Evolutionary conservation across 2,329 filamentous ascomycete species (phyloP).

Genomic region (Chaetomium sp.): DNA sequence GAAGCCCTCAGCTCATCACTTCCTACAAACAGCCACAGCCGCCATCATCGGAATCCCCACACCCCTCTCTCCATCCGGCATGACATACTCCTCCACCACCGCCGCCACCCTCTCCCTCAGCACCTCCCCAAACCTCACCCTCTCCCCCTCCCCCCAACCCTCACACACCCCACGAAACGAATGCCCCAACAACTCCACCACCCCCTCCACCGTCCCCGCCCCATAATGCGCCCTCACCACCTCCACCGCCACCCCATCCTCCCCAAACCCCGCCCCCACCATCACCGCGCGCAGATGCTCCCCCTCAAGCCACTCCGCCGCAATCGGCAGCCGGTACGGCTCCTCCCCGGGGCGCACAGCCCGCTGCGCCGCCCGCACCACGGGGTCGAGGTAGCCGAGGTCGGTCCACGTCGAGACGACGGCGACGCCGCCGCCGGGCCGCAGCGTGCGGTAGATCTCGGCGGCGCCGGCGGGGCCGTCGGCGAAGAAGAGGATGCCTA

Average conservation of each 20-base stretch:
- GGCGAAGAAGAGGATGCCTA: background rate
- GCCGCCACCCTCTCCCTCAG: background rate
- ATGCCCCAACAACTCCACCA: background rate
- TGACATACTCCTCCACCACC: background rate
- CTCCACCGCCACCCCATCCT: background rate
- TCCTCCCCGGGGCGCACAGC: background rate
- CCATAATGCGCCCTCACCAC: background rate
- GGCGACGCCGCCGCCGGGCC: background rate
- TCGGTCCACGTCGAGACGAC: background rate
- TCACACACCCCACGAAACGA: background rate
- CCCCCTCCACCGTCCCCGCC: background rate
- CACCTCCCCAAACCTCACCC: background rate
- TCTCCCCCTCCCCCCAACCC: background rate
- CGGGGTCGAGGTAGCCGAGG: background rate
- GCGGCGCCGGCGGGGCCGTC: background rate
- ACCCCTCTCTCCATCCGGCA: background rate
- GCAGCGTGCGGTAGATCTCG: background rate
- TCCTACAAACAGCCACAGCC: background rate
- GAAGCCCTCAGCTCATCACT: background rate
- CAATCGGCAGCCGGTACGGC: background rate
- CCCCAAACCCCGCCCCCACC: background rate
- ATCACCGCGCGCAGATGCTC: background rate
- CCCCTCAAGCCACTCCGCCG: background rate
- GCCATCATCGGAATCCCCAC: slow-evolving; percentile 2
- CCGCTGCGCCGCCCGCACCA: background rate